A percentile compares a stretch with the other conserved stretches of the same genome.
Conservation (phyloP, 345 rosid genomes). For the Turritis glabra region DNA sequence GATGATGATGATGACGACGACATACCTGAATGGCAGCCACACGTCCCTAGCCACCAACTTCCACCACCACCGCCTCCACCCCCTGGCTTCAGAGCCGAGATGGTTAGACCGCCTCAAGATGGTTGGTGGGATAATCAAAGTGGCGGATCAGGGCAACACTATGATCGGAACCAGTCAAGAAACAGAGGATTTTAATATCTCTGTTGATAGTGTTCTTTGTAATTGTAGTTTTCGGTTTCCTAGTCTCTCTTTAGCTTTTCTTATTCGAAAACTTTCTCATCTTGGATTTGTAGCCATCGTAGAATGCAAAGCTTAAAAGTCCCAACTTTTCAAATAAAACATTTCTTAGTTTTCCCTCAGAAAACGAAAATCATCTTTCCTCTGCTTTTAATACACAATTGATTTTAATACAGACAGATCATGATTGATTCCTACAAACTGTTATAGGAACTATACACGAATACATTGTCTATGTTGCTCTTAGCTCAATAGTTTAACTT, state of each 20-base stretch:
- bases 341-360: neutral
- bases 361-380: neutral
- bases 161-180: constrained; percentile 32
- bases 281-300: constrained; percentile 18
- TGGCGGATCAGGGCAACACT: constrained; percentile 29
- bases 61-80: constrained; percentile 35
- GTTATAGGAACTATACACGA: too few relatives aligned
- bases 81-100: constrained; percentile 28
- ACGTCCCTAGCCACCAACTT: constrained; percentile 33
- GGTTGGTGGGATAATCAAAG: constrained; percentile 34
- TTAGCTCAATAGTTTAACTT: neutral
- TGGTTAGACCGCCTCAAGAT: constrained; percentile 26
- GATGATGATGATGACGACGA: constrained; percentile 72
- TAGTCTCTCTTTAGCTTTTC: constrained; percentile 20
- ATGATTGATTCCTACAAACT: neutral
- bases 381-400: neutral
- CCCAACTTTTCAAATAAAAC: constrained; percentile 5
- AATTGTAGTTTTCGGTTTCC: constrained; percentile 14
- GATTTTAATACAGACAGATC: neutral
- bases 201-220: constrained; percentile 27
- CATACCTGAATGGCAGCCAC: constrained; percentile 97
- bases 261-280: neutral
- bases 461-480: neutral
- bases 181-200: constrained; percentile 33
- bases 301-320: constrained; percentile 30